These are phyloP conservation scores for Aphanomyces astaci DNA, from an alignment of 352 stramenopile genomes.

Conservation along the genomic window DNA sequence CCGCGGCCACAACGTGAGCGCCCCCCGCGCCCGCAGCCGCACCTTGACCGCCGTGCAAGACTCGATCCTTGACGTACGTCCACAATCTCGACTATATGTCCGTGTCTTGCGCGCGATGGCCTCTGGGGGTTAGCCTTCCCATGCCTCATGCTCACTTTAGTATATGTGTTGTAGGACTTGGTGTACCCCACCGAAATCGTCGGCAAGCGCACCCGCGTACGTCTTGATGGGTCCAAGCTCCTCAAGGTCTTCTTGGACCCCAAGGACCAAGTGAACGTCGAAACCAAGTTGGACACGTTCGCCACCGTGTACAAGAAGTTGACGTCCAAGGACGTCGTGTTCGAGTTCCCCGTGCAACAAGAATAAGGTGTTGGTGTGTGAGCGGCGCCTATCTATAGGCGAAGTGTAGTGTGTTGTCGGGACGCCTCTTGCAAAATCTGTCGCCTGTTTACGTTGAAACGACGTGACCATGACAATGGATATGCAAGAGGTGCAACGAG, in stretches of 20 bases:
- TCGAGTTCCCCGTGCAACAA: slow-evolving; percentile 91
- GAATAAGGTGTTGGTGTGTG: slow-evolving; percentile 45
- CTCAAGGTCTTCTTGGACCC: slow-evolving; percentile 98
- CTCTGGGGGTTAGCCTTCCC: slow-evolving; percentile 84
- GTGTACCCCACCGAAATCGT: slow-evolving; percentile 99
- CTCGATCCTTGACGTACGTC: slow-evolving; percentile 95
- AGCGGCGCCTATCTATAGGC: background rate
- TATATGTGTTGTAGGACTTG: slow-evolving; percentile 83
- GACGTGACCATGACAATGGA: too few relatives aligned
- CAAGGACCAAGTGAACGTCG: slow-evolving; percentile 98
- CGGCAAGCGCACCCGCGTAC: slow-evolving; percentile 97
- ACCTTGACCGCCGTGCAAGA: slow-evolving; percentile 99
- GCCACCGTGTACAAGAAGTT: slow-evolving; percentile 99
- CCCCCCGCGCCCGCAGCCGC: slow-evolving; percentile 92
- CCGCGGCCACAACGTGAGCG: slow-evolving; percentile 91
- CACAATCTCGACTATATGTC: background rate
- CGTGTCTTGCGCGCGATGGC: slow-evolving; percentile 65
- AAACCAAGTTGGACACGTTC: slow-evolving; percentile 99
- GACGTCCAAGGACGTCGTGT: slow-evolving; percentile 99
- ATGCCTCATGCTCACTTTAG: slow-evolving; percentile 74
- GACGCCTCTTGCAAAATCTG: too few relatives aligned
- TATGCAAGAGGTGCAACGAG: background rate
- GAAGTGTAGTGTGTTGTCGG: too few relatives aligned
- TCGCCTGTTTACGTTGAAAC: too few relatives aligned
- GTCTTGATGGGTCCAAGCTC: slow-evolving; percentile 95